Evolutionary conservation across 139 green algal genomes (phyloP).

Genomic region (Nannochloris sp.): DNA sequence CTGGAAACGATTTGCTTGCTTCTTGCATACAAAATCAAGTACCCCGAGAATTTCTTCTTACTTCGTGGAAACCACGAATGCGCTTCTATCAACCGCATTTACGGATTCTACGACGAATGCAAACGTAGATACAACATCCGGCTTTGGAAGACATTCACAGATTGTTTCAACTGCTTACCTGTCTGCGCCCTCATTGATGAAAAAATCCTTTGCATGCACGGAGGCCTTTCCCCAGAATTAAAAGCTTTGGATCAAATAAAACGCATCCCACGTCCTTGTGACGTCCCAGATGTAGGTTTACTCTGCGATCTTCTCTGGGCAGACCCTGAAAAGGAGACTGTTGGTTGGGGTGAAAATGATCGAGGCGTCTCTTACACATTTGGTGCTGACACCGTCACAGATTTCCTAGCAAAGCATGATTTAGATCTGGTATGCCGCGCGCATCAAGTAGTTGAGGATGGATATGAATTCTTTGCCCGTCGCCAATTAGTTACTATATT

Average conservation of each 20-base stretch:
- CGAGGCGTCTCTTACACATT: conserved; percentile 99
- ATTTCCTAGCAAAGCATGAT: conserved; percentile 96
- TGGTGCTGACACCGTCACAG: conserved; percentile 85
- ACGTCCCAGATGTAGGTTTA: conserved; percentile 95
- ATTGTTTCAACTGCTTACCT: conserved; percentile 99
- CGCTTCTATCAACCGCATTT: conserved; percentile 98
- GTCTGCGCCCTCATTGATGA: conserved; percentile 97
- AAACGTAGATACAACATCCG: conserved; percentile 98
- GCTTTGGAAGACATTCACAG: conserved; percentile 98
- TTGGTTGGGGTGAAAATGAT: conserved; percentile 98
- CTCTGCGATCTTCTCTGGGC: conserved; percentile 99
- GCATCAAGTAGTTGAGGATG: conserved; percentile 98
- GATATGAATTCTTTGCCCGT: conserved; percentile 99
- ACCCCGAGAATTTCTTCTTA: conserved; percentile 99
- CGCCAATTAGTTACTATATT: conserved; percentile 99
- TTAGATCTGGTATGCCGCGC: conserved; percentile 94
- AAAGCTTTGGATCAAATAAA: conserved; percentile 98
- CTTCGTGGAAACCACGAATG: conserved; percentile 96
- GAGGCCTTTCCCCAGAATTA: conserved; percentile 95
- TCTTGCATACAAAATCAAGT: conserved; percentile 99
- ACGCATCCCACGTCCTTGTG: conserved; percentile 87
- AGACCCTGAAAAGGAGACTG: conserved; percentile 94
- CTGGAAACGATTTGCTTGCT: conserved; percentile 98
- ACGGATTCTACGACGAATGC: conserved; percentile 99
- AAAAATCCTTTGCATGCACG: conserved; percentile 99